Conservation (phyloP, 2,329 filamentous ascomycete genomes). For the Venturia carpophila region DNA sequence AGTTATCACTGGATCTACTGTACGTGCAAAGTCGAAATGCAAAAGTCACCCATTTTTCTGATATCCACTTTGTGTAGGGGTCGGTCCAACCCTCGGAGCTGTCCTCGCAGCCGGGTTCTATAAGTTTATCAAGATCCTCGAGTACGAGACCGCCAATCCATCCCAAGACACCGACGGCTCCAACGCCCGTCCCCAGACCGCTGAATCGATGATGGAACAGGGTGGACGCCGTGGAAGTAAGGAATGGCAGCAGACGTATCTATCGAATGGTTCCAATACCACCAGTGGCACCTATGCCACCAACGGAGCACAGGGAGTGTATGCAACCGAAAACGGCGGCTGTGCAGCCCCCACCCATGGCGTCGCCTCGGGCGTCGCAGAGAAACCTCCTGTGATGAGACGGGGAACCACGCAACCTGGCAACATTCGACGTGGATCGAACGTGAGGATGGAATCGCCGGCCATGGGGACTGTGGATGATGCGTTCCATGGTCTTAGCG, state of each 20-base stretch:
- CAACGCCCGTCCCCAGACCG: not conserved
- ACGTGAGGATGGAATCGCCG: not conserved
- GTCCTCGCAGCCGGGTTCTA: conserved; percentile 18
- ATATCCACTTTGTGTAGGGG: not conserved
- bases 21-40: not conserved
- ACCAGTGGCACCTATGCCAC: not conserved
- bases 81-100: conserved; percentile 17
- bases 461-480: conserved; percentile 13
- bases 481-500: conserved; percentile 10
- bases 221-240: conserved; percentile 8
- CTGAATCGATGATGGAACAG: conserved; percentile 14
- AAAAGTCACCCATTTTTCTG: not conserved
- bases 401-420: not conserved
- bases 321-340: not conserved
- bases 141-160: conserved; percentile 19
- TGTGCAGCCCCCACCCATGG: not conserved
- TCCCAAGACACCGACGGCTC: conserved; percentile 14
- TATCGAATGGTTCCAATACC: not conserved
- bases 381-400: not conserved
- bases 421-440: not conserved
- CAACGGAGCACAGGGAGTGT: not conserved
- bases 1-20: conserved; percentile 20
- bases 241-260: conserved; percentile 6
- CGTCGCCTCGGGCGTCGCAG: not conserved
- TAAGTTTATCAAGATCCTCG: conserved; percentile 23